A percentile compares a stretch with the other conserved stretches of the same genome.
These are phyloP conservation scores for Ammopiptanthus mongolicus DNA, from an alignment of 306 rosid species.

Conservation along the genomic window DNA sequence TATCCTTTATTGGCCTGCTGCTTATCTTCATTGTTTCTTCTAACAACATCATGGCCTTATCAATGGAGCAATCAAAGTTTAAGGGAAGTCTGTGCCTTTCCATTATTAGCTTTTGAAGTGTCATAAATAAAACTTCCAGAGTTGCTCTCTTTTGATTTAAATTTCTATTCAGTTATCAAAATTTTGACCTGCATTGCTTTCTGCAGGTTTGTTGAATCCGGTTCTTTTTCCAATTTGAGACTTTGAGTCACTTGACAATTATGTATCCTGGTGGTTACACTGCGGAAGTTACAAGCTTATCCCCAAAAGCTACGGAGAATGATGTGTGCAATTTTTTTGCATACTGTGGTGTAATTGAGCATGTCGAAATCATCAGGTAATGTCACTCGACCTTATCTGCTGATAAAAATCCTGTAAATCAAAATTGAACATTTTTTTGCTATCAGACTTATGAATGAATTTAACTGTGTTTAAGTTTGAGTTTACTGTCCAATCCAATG, in stretches of 20 bases:
- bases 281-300: constrained; percentile 71
- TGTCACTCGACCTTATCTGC: constrained; percentile 17
- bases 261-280: constrained; percentile 73
- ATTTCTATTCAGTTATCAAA: not conserved
- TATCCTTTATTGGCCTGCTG: constrained; percentile 20
- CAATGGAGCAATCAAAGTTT: constrained; percentile 11
- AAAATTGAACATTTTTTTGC: not conserved
- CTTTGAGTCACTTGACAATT: constrained; percentile 10
- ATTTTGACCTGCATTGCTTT: constrained; percentile 18
- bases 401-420: not conserved
- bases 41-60: constrained; percentile 10
- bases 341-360: constrained; percentile 74
- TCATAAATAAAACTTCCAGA: not conserved
- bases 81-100: constrained; percentile 4
- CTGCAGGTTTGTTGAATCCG: constrained; percentile 32
- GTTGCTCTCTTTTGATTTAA: not conserved
- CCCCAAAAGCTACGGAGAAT: constrained; percentile 66
- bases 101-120: not conserved
- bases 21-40: constrained; percentile 39
- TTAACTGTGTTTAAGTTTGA: not conserved
- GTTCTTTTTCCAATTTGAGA: constrained; percentile 18
- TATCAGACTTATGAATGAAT: not conserved
- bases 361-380: constrained; percentile 75
- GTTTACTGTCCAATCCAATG: not conserved
- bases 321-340: constrained; percentile 69